Percentiles rank a stretch among this genome's conserved stretches.
phyloP scores from a whole-genome alignment of 1,284 basidiomycete genomes.

The Moesziomyces sp. region DNA sequence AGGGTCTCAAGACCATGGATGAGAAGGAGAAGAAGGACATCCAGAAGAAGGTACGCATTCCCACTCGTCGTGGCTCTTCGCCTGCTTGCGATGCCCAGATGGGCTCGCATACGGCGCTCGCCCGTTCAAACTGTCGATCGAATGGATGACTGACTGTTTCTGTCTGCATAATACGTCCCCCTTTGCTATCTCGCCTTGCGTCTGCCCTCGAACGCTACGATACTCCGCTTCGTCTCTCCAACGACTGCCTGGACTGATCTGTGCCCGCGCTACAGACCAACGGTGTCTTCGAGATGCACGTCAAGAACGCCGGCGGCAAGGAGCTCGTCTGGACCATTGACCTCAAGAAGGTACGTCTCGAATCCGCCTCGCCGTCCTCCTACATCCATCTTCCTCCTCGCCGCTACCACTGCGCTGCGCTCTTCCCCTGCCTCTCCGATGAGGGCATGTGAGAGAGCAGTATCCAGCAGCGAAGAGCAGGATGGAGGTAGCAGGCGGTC shows the following conservation, averaged over 20 bases:
- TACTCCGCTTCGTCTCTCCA: neutral
- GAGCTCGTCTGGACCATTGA: slow-evolving; percentile 84
- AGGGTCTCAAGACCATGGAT: slow-evolving; percentile 75
- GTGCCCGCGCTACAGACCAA: slow-evolving; percentile 77
- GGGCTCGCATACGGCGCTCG: too few species aligned
- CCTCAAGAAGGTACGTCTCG: slow-evolving; percentile 78
- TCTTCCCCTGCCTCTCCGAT: neutral
- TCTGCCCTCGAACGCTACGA: neutral
- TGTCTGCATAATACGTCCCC: neutral
- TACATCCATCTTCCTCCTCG: neutral
- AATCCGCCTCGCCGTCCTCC: too few species aligned
- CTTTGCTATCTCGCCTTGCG: neutral
- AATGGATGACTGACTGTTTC: too few species aligned
- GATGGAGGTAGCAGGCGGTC: too few species aligned
- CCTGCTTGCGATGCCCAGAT: neutral
- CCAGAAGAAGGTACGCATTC: slow-evolving; percentile 80
- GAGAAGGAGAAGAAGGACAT: slow-evolving; percentile 81
- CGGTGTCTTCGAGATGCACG: slow-evolving; percentile 87
- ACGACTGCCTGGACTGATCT: neutral
- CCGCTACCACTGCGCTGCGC: neutral
- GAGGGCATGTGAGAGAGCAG: too few species aligned
- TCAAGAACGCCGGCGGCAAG: slow-evolving; percentile 81
- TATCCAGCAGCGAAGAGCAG: too few species aligned
- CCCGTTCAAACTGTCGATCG: too few species aligned
- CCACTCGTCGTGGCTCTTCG: neutral